Evolutionary conservation across 768 basidiomycete species (phyloP), one percentile per base, ranked within the genome.

Genomic region (Paxillus rubicundulus): DNA sequence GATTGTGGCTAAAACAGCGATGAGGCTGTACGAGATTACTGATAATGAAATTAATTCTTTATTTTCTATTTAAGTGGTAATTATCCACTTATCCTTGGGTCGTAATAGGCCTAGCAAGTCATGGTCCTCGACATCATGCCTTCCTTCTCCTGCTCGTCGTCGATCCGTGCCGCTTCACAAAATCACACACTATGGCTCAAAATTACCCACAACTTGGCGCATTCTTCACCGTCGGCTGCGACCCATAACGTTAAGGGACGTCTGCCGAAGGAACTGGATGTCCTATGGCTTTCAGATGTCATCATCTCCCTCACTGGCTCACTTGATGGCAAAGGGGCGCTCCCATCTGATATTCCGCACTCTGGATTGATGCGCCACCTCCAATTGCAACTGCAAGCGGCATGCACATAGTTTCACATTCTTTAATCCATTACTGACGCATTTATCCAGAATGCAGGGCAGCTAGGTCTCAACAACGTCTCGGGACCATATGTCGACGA

Each of bases 401-500:
- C 78, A 71, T 47, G 71, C 50, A 53, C 20, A 32, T 8, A 46
- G 6, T 14, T 13, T 36, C 27, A 24, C 34, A 45, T 33, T 49
- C 50, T 39, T 47, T 49, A 28, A 49, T 20, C 39, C 38, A 37
- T 56, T 36, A 24, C 58, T 61, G 49, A 63, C 38, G 9, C 38
- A 36, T 36, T 46, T 43, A 28, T 52, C 51, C 60, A 90, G 87
- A 89, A 90, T 65, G 72, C 81, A 17, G 56, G 61, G 37, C 74
- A 75, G 52, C 76, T 89, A 10, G 85, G 82, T 34, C 68, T 89
- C 47, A 76, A 76, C 52, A 73, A 70, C 44, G 70, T 88, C 37
- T 86, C 86, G n/a, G 70, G 76, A 53, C 59, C 77, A 18, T 76
- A 75, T 55, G 62, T 82, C 18, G 77, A 78, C 56, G 70, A 77